A percentile compares a stretch with the other conserved stretches of the same genome.
These are phyloP conservation scores for Pistacia vera DNA, from an alignment of 345 rosid species.

Conservation along the genomic window DNA sequence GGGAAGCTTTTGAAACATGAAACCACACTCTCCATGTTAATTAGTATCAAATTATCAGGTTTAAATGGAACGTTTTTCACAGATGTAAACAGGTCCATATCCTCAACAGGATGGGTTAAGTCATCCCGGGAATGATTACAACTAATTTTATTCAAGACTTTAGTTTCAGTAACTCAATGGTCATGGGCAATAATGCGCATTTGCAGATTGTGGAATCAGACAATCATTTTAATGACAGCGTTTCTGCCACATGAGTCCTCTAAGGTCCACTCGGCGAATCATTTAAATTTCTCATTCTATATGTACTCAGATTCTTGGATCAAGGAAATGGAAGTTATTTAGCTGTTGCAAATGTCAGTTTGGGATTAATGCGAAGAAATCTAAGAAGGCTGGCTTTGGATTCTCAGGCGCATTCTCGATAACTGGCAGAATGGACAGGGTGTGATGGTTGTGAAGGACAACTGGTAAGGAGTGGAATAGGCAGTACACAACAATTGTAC, in stretches of 20 bases:
- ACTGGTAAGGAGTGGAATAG: conserved; percentile 50
- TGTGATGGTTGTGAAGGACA: conserved; percentile 47
- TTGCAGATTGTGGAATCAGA: conserved; percentile 69
- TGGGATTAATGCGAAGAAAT: conserved; percentile 65
- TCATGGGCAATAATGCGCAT: conserved; percentile 49
- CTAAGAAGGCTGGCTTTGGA: conserved; percentile 18
- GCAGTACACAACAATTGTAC: conserved; percentile 65
- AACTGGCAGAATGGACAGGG: conserved; percentile 66
- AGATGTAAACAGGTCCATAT: conserved; percentile 51
- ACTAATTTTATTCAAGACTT: conserved; percentile 52
- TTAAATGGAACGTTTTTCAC: conserved; percentile 63
- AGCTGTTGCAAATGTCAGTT: conserved; percentile 42
- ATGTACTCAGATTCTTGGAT: conserved; percentile 38
- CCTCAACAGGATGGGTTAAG: conserved; percentile 61
- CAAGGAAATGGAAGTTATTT: conserved; percentile 37
- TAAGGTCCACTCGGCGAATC: conserved; percentile 31
- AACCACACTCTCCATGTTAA: conserved; percentile 37
- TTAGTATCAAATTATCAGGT: conserved; percentile 45
- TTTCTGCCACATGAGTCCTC: conserved; percentile 37
- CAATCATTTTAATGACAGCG: conserved; percentile 51
- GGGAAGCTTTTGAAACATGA: conserved; percentile 56
- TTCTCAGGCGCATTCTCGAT: conserved; percentile 37
- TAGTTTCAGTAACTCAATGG: conserved; percentile 55
- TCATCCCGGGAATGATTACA: conserved; percentile 65
- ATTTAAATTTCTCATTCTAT: conserved; percentile 45